Conservation (phyloP, 805 yeast species). For the Yarrowia keelungensis region DNA sequence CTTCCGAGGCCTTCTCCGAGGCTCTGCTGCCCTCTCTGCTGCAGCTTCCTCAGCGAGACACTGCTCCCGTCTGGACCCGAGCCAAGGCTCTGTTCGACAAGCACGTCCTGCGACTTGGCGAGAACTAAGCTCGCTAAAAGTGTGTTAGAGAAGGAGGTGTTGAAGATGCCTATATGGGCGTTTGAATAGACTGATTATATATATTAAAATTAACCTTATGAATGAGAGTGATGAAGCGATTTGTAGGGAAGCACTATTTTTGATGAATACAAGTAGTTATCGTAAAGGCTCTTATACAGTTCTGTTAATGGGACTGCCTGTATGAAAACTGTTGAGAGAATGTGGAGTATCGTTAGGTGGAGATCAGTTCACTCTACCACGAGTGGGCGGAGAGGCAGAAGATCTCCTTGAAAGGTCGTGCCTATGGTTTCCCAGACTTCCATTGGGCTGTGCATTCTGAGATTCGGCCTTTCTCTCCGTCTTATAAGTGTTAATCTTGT, state of each 20-base stretch:
- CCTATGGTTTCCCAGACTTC: neutral
- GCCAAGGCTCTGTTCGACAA: slow-evolving; percentile 84
- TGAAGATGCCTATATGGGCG: neutral
- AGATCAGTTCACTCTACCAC: neutral
- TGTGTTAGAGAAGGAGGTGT: neutral
- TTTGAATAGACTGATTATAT: slow-evolving; percentile 17
- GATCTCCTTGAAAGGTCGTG: neutral
- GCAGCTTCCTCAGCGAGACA: slow-evolving; percentile 79
- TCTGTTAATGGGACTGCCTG: neutral
- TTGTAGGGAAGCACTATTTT: neutral
- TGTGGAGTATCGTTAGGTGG: neutral
- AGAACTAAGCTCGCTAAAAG: slow-evolving; percentile 6
- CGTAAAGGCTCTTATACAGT: neutral
- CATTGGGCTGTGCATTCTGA: neutral
- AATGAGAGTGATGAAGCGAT: neutral
- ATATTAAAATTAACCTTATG: slow-evolving; percentile 1
- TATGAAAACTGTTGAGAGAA: neutral
- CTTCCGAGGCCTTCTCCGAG: slow-evolving; percentile 86
- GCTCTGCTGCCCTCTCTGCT: slow-evolving; percentile 90
- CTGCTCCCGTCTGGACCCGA: slow-evolving; percentile 89
- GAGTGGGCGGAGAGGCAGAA: neutral
- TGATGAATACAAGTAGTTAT: neutral
- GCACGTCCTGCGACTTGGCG: slow-evolving; percentile 74
- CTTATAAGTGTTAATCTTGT: neutral
- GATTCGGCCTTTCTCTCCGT: neutral